Base-by-base conservation (phyloP, 306 rosid species). In the Malus sieversii region DNA sequence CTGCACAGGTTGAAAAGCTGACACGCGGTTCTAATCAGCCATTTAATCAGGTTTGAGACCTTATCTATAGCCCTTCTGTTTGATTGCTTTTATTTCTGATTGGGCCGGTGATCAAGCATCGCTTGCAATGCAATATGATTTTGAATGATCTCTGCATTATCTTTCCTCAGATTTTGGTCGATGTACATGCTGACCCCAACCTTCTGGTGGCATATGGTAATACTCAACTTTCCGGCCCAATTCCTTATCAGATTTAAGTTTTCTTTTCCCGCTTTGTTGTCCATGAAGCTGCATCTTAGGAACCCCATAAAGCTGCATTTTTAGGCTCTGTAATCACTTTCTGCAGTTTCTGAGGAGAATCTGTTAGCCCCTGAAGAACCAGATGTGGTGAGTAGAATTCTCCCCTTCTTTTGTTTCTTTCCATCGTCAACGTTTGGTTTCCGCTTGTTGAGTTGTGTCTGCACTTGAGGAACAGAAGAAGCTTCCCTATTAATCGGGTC, bases 331-430 rank as follows among this genome's bases (percentile, higher is more conserved):
- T 3, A 27, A 62, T 62, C 40, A 23, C 80, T 45, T 74, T 33
- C 77, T 78, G 82, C 93, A 94, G 98, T 94, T 85, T 69, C 98
- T 8, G 98, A 92, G 86, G 98, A 94, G 72, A 94, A 92, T 89
- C 88, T 94, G 20, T 70, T 88, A 66, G 77, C 58, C 68, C 89
- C 87, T 52, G 93, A 90, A 25, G 66, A 83, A 80, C 92, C 95
- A 71, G 96, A 92, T 79, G 80, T 4, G 88, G 97, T 94, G 70
- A 84, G 83, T 66, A 51, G 63, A 52, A 58, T 40, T 45, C 61
- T 45, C 70, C n/a, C 61, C 13, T 12, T 40, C 0, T 40, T 40
- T 59, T 16, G 10, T 20, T 52, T 70, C 6, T 0, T 52, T 30
- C 15, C 4, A 30, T 57, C 42, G 11, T 27, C 23, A 23, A 59